phyloP scores from a whole-genome alignment of 345 rosid genomes.

The Citropsis articulata region DNA sequence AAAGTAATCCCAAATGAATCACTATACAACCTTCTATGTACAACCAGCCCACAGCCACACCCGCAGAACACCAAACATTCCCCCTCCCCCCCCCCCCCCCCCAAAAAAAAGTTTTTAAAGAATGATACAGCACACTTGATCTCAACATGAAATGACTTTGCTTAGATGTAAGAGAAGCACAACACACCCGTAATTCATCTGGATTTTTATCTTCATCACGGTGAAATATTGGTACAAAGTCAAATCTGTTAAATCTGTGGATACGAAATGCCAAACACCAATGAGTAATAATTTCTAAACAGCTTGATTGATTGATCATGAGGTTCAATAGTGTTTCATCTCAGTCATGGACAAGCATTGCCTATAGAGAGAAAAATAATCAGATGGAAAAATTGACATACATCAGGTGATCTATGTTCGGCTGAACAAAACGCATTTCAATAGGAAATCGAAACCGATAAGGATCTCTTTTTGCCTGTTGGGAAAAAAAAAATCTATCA shows the following conservation, averaged over 20 bases:
- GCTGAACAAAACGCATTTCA: conserved; percentile 87
- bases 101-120: neutral
- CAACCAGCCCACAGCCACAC: neutral
- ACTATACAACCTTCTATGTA: neutral
- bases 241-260: conserved; percentile 84
- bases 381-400: conserved; percentile 35
- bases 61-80: neutral
- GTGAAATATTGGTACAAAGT: conserved; percentile 84
- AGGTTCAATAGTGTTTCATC: conserved; percentile 6
- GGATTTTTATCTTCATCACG: conserved; percentile 75
- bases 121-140: neutral
- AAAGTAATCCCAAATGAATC: neutral
- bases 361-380: neutral
- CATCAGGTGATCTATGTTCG: conserved; percentile 93
- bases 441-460: conserved; percentile 88
- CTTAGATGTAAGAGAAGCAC: neutral
- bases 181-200: conserved; percentile 75
- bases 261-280: conserved; percentile 6
- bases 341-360: conserved; percentile 1
- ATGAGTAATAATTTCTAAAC: conserved; percentile 4
- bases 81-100: too few relatives aligned
- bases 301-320: conserved; percentile 10
- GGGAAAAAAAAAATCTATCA: conserved; percentile 10
- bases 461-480: conserved; percentile 95
- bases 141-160: neutral